phyloP scores from a whole-genome alignment of 176 grass and related monocot species.

The Olyra latifolia region DNA sequence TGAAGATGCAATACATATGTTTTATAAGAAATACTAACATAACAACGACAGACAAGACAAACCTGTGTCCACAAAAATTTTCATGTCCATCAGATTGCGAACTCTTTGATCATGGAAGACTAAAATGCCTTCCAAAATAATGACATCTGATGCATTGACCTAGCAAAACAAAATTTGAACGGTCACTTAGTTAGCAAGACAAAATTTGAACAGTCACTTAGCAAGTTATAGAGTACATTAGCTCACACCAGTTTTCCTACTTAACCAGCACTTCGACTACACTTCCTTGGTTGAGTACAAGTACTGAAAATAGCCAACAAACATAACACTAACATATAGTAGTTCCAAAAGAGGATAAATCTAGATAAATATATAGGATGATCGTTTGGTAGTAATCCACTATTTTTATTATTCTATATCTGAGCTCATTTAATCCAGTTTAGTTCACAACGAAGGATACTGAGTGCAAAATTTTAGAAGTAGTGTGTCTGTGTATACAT shows the following conservation, averaged over 20 bases:
- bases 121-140: conserved; percentile 99
- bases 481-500: neutral
- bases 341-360: neutral
- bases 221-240: neutral
- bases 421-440: neutral
- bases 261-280: neutral
- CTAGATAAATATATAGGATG: neutral
- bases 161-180: conserved; percentile 35
- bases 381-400: neutral
- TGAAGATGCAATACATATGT: neutral
- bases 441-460: conserved; percentile 19
- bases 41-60: conserved; percentile 23
- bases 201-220: neutral
- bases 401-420: neutral
- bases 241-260: neutral
- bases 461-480: neutral
- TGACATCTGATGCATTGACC: conserved; percentile 99
- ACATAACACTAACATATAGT: neutral
- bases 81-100: conserved; percentile 97
- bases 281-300: neutral
- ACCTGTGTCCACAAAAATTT: conserved; percentile 99
- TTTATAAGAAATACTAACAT: neutral
- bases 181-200: conserved; percentile 15
- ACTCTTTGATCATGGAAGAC: conserved; percentile 95
- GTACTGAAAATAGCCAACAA: conserved; percentile 2